Evolutionary conservation across 2,329 filamentous ascomycete species (phyloP).

Genomic region (Colletotrichum cuscutae): DNA sequence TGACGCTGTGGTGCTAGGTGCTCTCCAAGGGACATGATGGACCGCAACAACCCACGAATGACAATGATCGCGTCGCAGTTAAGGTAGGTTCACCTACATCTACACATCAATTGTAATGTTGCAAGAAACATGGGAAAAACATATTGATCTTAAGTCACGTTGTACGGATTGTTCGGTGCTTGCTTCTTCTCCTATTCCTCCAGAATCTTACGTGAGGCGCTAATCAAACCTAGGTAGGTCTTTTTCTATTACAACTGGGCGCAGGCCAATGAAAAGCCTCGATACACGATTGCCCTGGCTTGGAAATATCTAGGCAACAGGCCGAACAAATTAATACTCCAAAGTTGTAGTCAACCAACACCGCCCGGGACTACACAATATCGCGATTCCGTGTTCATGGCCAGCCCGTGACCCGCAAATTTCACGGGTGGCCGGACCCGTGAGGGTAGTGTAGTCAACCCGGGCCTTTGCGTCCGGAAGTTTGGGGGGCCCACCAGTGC

Average conservation of each 20-base stretch:
- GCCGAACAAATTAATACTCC: not conserved
- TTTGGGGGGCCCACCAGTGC: not conserved
- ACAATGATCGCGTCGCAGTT: not conserved
- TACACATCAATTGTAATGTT: not conserved
- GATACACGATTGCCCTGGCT: not conserved
- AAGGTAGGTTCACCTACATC: not conserved
- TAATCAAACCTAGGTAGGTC: not conserved
- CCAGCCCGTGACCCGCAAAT: not conserved
- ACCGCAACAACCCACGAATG: not conserved
- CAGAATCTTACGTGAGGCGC: slow-evolving; percentile 17
- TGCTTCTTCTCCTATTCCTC: not conserved
- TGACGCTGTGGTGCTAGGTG: not conserved
- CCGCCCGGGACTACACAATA: not conserved
- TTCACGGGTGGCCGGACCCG: not conserved
- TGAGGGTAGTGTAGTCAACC: not conserved
- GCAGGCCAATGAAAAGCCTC: not conserved
- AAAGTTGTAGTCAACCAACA: not conserved
- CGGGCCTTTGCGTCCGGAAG: not conserved
- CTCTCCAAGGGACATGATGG: not conserved
- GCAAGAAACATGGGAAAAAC: not conserved
- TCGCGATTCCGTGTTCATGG: not conserved
- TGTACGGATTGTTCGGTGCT: not conserved
- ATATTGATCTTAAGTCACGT: not conserved
- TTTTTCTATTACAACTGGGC: not conserved
- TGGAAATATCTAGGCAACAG: not conserved